phyloP scores from a whole-genome alignment of 2,329 filamentous ascomycete species.

The Colletotrichum costaricense region DNA sequence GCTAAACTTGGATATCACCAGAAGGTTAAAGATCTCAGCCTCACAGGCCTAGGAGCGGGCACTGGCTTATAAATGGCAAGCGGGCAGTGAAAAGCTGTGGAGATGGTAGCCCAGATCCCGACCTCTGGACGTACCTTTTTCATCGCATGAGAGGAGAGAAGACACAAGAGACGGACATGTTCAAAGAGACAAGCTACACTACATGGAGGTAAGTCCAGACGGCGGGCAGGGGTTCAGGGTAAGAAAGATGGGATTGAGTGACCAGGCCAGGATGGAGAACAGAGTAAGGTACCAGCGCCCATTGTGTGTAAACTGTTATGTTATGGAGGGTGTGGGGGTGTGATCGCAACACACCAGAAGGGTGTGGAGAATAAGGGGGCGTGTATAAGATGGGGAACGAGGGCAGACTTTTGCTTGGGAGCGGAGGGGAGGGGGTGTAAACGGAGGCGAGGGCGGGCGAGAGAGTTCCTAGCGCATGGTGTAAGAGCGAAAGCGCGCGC shows the following conservation, averaged over 20 bases:
- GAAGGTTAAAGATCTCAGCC: conserved; percentile 38
- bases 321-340: conserved; percentile 28
- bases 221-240: conserved; percentile 30
- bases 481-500: neutral
- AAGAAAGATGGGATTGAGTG: conserved; percentile 27
- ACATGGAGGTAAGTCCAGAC: conserved; percentile 30
- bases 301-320: conserved; percentile 8
- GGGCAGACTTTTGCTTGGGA: neutral
- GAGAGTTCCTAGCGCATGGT: conserved; percentile 1
- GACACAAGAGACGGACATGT: conserved; percentile 26
- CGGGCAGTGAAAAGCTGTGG: conserved; percentile 37
- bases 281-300: conserved; percentile 30
- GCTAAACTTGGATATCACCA: conserved; percentile 39
- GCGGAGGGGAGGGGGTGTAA: conserved; percentile 11
- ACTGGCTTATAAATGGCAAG: conserved; percentile 37
- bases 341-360: conserved; percentile 11
- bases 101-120: conserved; percentile 30
- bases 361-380: neutral
- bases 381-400: neutral
- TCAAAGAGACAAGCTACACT: conserved; percentile 34
- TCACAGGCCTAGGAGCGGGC: conserved; percentile 36
- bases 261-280: conserved; percentile 31
- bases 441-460: neutral
- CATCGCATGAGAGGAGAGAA: conserved; percentile 20
- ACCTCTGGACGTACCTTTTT: conserved; percentile 30